phyloP scores from a whole-genome alignment of 2,329 filamentous ascomycete genomes.

The Penicillium carneum region DNA sequence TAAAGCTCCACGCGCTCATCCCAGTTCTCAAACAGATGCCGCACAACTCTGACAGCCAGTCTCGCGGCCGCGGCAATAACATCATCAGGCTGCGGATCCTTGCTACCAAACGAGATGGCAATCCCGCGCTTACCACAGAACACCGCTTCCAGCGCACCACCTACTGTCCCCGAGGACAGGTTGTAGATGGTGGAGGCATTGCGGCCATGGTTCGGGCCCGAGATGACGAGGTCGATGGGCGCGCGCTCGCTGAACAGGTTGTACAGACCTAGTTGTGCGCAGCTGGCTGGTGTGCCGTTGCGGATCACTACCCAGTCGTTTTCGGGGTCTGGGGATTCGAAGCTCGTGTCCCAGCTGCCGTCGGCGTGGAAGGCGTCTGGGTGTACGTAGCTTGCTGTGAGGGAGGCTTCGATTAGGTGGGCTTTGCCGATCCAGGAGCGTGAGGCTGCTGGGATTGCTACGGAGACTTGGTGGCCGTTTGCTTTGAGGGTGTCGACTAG shows the following conservation, averaged over 20 bases:
- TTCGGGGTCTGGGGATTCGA: constrained; percentile 2
- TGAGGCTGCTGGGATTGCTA: constrained; percentile 85
- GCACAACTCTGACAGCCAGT: constrained; percentile 75
- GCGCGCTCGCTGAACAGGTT: constrained; percentile 74
- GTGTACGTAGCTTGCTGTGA: constrained; percentile 81
- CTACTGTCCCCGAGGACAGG: constrained; percentile 76
- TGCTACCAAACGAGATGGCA: constrained; percentile 84
- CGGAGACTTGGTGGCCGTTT: constrained; percentile 81
- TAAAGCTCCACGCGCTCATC: constrained; percentile 76
- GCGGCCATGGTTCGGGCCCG: constrained; percentile 78
- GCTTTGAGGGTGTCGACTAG: constrained; percentile 72
- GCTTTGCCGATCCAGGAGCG: constrained; percentile 97
- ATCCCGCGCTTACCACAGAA: constrained; percentile 72
- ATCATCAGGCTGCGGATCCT: constrained; percentile 75
- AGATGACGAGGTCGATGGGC: constrained; percentile 75
- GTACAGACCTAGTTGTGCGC: constrained; percentile 77
- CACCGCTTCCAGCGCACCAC: constrained; percentile 76
- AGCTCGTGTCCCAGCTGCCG: constrained; percentile 58
- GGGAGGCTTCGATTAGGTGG: constrained; percentile 84
- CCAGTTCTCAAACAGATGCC: constrained; percentile 76
- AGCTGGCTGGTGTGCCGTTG: constrained; percentile 78
- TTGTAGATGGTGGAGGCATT: constrained; percentile 81
- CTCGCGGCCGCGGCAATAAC: constrained; percentile 77
- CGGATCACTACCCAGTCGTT: constrained; percentile 73
- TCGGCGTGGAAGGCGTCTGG: constrained; percentile 62